Evolutionary conservation across 495 filamentous ascomycete genomes (phyloP).

Genomic region (Trichoderma virens): DNA sequence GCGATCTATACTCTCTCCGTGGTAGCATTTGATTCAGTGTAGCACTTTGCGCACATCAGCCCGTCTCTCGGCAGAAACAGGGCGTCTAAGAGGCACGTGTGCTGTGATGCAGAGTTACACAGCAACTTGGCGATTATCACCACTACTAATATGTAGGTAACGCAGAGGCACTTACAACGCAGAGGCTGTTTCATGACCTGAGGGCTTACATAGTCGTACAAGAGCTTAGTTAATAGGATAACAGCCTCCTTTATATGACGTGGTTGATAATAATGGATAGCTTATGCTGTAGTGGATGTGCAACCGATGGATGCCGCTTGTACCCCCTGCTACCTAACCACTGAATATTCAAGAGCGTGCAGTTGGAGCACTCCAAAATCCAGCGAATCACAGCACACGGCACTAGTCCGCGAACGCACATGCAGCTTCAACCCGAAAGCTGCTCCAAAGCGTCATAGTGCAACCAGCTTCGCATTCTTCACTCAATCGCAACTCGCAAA

Average conservation of each 20-base stretch:
- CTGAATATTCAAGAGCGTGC: not conserved
- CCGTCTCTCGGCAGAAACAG: not conserved
- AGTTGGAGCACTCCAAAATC: not conserved
- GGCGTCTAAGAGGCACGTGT: not conserved
- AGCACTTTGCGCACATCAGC: no score
- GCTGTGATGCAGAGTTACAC: not conserved
- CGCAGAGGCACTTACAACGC: no score
- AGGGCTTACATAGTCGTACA: no score
- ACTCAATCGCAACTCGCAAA: not conserved
- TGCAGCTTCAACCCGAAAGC: not conserved
- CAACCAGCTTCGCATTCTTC: not conserved
- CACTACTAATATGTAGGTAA: not conserved
- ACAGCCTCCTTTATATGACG: no score
- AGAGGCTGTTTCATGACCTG: no score
- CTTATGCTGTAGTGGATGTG: no score
- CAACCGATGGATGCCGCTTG: no score
- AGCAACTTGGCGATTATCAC: not conserved
- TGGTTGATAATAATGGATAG: no score
- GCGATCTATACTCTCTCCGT: not conserved
- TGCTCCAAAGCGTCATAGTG: not conserved
- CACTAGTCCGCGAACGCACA: not conserved
- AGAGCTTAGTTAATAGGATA: no score
- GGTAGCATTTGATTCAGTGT: no score
- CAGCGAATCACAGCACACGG: slow-evolving; percentile 2
- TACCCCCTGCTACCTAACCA: no score